Evolutionary conservation across 2,329 filamentous ascomycete species (phyloP), one percentile per base, ranked within the genome.

Genomic region (Thelonectria blattea): DNA sequence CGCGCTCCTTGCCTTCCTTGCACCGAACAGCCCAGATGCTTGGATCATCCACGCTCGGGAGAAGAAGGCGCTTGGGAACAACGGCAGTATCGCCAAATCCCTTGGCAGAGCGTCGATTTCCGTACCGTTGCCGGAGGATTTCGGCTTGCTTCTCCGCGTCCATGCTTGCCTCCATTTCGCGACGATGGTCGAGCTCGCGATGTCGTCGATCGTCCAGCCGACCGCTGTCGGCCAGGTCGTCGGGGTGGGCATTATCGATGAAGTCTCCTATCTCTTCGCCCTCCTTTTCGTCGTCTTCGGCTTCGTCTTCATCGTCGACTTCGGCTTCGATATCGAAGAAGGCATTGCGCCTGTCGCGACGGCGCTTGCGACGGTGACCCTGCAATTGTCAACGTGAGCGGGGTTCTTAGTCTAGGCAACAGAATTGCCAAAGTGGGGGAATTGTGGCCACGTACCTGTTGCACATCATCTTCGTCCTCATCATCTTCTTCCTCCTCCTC

Each of bases 311-410:
- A 65, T 96, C 95, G 73, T 98, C 95, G 68, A 99, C 95, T 79
- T 97, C 95, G 75, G 95, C 95, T 83, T 99, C 95, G 72, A 94
- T 92, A 87, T 99, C 95, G 79, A 99, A 88, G 86, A 97, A 97
- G 72, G 90, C 89, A 69, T 92, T 91, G 65, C 92, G 87, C 65
- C 85, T 85, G 66, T 91, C 88, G 74, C 87, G 87, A 75, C 88
- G 89, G 59, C 93, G 91, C 78, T 98, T 98, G 70, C 90, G 86
- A 58, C 91, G 91, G 72, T 92, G 85, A 59, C 83, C 80, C 85
- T 87, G 59, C 43, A 42, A 34, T 39, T 27, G 11, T 15, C 17
- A 24, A n/a, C 3, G 48, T 60, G 15, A 60, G 58, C 20, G 48
- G n/a, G 22, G 12, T 2, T 18, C 12, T 12, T 12, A 9, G 22